A percentile compares a stretch with the other conserved stretches of the same genome.
These are phyloP conservation scores for Backusella mclennaniae DNA, from an alignment of 192 early-diverging fungal genomes.

Conservation along the genomic window DNA sequence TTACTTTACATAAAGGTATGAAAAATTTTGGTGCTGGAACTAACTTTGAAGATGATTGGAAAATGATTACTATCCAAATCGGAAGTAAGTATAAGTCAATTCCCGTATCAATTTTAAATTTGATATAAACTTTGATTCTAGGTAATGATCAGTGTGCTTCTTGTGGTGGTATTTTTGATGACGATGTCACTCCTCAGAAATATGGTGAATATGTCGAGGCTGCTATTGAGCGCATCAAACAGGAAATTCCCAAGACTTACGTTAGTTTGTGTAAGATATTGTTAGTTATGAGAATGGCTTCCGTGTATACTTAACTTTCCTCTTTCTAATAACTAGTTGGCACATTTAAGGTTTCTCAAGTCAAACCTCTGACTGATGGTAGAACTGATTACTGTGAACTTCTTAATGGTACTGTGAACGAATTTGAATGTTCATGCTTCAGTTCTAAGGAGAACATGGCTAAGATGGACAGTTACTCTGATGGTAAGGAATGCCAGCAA, in stretches of 20 bases:
- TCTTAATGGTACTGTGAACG: slow-evolving; percentile 4
- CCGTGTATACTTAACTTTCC: not conserved
- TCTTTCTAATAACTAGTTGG: slow-evolving; percentile 12
- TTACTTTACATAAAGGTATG: not conserved
- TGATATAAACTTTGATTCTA: not conserved
- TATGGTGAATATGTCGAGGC: slow-evolving; percentile 17
- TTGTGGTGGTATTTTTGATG: not conserved
- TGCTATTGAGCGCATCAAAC: slow-evolving; percentile 18
- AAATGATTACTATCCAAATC: slow-evolving; percentile 23
- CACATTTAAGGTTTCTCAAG: slow-evolving; percentile 22
- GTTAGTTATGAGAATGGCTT: not conserved
- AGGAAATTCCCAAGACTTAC: slow-evolving; percentile 5
- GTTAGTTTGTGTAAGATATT: slow-evolving; percentile 20
- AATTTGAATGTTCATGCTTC: slow-evolving; percentile 18
- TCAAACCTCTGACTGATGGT: slow-evolving; percentile 15
- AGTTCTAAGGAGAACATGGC: not conserved
- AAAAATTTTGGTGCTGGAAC: not conserved
- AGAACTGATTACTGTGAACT: slow-evolving; percentile 21
- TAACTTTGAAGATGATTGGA: slow-evolving; percentile 14
- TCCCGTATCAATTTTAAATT: not conserved
- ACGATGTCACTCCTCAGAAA: not conserved
- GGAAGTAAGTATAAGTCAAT: slow-evolving; percentile 7
- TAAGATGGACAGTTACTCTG: slow-evolving; percentile 18
- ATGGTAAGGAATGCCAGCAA: not conserved
- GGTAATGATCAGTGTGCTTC: slow-evolving; percentile 28